Base-by-base conservation (phyloP, 177 flowering plant genomes). In the Vitis hybrid region DNA sequence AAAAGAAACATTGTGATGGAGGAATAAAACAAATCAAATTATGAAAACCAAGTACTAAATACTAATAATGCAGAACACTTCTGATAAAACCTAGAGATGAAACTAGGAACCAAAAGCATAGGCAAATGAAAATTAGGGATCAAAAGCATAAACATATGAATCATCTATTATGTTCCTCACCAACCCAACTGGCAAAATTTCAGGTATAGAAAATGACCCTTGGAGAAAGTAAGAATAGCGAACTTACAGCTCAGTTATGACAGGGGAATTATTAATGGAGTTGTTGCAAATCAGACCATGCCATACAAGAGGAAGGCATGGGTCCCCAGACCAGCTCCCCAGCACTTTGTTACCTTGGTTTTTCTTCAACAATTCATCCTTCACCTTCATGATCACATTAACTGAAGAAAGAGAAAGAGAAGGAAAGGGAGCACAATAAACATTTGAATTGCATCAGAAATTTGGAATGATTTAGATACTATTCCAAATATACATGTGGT, bases 261-360 rank as follows among this genome's bases (percentile, higher is more conserved):
- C 75, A 54, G 59, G 50, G 68, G 75, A 68, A 51, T 79, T 82
- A 71, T 78, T 74, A 10, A n/a, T 55, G 31, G 62, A 29, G 5
- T 74, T 57, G 5, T 74, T 57, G 70, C 97, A 91, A 51, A n/a
- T 20, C 68, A 89, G 67, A 26, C 86, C 86, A 59, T 76, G 60
- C 97, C 92, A 91, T 2, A 81, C 76, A 68, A 66, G 11, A 71
- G 83, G 87, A 68, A 79, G 79, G 65, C 97, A 91, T 53, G 97
- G 97, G 72, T 91, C 91, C 49, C 93, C 90, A 19, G 82, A 69
- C 92, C 93, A 89, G 73, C 77, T 80, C 45, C 26, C 66, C 76
- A 84, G 63, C 6, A 83, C 15, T 61, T 76, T 68, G 73, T 77
- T 84, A 12, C 68, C 69, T 68, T 71, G 73, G 79, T 88, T 88